Percentiles rank a stretch among this genome's conserved stretches.
Conservation (phyloP, 768 basidiomycete genomes). For the Crucibulum laeve region DNA sequence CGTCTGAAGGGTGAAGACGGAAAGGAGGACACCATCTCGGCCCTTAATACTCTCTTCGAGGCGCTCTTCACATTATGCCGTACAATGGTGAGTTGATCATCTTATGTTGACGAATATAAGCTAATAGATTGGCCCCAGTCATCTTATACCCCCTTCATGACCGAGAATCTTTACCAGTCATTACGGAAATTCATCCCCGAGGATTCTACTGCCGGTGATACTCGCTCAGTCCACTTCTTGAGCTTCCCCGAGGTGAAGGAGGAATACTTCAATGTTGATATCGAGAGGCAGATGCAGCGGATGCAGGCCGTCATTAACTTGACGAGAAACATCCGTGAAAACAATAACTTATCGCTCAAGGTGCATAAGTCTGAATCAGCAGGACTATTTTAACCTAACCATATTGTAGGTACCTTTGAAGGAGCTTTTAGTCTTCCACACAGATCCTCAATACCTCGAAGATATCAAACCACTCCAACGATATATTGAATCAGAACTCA, state of each 20-base stretch:
- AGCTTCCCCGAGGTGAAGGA: slow-evolving; percentile 90
- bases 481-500: slow-evolving; percentile 93
- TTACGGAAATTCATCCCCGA: slow-evolving; percentile 82
- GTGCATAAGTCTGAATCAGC: slow-evolving; percentile 32
- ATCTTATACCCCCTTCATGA: slow-evolving; percentile 97
- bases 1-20: slow-evolving; percentile 95
- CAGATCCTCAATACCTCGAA: slow-evolving; percentile 74
- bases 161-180: slow-evolving; percentile 94
- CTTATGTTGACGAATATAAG: background rate
- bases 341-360: slow-evolving; percentile 84
- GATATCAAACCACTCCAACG: slow-evolving; percentile 82
- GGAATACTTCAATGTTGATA: slow-evolving; percentile 90
- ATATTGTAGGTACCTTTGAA: slow-evolving; percentile 75
- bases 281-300: slow-evolving; percentile 90
- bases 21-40: slow-evolving; percentile 77
- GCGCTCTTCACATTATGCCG: slow-evolving; percentile 90
- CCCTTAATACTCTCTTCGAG: slow-evolving; percentile 95
- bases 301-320: slow-evolving; percentile 96
- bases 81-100: slow-evolving; percentile 68
- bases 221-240: slow-evolving; percentile 93
- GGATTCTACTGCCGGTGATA: slow-evolving; percentile 64
- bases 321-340: slow-evolving; percentile 83
- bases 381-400: slow-evolving; percentile 3
- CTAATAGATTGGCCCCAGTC: slow-evolving; percentile 47
- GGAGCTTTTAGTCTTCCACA: slow-evolving; percentile 92